Evolutionary conservation across 148 eudicot species (phyloP).

Genomic region (Arbutus unedo): DNA sequence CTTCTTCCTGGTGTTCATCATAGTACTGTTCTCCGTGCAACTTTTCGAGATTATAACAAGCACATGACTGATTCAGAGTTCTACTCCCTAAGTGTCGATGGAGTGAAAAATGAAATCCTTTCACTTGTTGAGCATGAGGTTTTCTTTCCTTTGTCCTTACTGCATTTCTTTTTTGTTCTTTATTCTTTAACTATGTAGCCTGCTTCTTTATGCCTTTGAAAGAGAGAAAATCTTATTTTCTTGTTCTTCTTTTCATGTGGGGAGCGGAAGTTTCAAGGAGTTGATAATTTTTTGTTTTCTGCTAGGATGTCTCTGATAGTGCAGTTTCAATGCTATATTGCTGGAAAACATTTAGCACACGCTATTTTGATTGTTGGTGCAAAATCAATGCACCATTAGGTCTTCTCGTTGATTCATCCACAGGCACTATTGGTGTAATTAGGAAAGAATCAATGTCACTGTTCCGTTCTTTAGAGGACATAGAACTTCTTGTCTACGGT

Average conservation of each 20-base stretch:
- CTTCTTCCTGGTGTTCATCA: conserved; percentile 77
- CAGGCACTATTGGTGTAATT: conserved; percentile 71
- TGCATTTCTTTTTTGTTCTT: not conserved
- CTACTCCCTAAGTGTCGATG: conserved; percentile 62
- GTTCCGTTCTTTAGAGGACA: conserved; percentile 73
- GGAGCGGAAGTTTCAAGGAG: conserved; percentile 7
- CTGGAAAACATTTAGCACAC: conserved; percentile 70
- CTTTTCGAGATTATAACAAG: conserved; percentile 69
- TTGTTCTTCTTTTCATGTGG: not conserved
- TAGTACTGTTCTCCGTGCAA: conserved; percentile 52
- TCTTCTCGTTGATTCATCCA: conserved; percentile 60
- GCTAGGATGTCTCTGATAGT: conserved; percentile 61
- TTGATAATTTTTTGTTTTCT: conserved; percentile 29
- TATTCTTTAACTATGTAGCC: conserved; percentile 1
- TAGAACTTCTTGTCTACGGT: conserved; percentile 76
- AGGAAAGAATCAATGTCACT: conserved; percentile 70
- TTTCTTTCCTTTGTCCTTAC: conserved; percentile 11
- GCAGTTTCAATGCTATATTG: conserved; percentile 61
- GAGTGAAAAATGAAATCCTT: conserved; percentile 65
- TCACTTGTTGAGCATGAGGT: conserved; percentile 85
- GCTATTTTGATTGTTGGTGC: conserved; percentile 69
- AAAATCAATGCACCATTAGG: conserved; percentile 58
- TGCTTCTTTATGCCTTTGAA: conserved; percentile 15
- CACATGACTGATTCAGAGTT: conserved; percentile 78
- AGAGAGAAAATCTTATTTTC: not conserved